phyloP scores from a whole-genome alignment of 2,329 filamentous ascomycete species.

The Xenoacremonium recifei region DNA sequence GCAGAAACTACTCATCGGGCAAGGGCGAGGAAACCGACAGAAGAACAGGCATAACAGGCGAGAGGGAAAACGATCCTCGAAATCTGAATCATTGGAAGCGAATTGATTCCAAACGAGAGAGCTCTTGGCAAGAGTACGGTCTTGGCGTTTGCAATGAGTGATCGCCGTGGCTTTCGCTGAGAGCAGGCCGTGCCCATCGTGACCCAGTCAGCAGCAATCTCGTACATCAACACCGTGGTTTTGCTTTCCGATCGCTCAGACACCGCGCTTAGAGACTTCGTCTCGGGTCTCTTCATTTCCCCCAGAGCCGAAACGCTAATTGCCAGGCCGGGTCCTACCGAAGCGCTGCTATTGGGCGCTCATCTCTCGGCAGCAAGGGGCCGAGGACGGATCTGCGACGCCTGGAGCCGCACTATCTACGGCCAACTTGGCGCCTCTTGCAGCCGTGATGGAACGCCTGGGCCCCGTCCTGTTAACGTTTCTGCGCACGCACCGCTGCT shows the following conservation, averaged over 20 bases:
- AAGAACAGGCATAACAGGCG: neutral
- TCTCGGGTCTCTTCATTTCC: constrained; percentile 4
- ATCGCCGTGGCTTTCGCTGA: neutral
- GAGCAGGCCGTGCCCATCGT: neutral
- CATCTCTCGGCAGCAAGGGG: constrained; percentile 10
- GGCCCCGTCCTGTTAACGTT: neutral
- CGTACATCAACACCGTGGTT: neutral
- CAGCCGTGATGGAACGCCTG: neutral
- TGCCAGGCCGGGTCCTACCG: constrained; percentile 14
- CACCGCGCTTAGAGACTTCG: constrained; percentile 12
- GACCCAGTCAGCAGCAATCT: neutral
- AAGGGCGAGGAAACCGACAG: too few species aligned
- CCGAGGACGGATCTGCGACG: constrained; percentile 18
- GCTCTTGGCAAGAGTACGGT: neutral
- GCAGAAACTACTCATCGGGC: too few species aligned
- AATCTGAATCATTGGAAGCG: neutral
- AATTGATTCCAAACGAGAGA: neutral
- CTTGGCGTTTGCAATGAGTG: neutral
- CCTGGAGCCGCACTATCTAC: constrained; percentile 16
- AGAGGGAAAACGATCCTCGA: neutral
- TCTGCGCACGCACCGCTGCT: neutral
- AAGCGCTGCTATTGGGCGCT: constrained; percentile 16
- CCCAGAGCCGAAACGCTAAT: constrained; percentile 19
- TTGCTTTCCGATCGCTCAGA: constrained; percentile 11
- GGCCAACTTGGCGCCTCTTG: neutral